Evolutionary conservation across 257 asterid species (phyloP).

Genomic region (Echites panduratus): DNA sequence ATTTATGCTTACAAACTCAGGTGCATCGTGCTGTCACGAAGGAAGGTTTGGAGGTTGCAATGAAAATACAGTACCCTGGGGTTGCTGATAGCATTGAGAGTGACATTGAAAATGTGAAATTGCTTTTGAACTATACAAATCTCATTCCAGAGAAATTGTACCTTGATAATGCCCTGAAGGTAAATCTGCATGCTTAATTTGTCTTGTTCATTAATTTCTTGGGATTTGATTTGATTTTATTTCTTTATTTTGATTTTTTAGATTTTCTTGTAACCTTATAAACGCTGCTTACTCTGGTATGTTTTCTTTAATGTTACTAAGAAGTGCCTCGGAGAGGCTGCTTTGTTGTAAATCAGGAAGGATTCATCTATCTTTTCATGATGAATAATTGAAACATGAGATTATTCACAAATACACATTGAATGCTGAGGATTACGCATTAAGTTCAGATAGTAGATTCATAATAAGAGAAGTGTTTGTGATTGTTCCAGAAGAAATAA

Average conservation of each 20-base stretch:
- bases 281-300: neutral
- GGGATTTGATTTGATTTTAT: too few relatives aligned
- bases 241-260: too few relatives aligned
- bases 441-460: too few relatives aligned
- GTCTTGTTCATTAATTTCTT: neutral
- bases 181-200: slow-evolving; percentile 16
- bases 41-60: slow-evolving; percentile 82
- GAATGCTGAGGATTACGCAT: too few relatives aligned
- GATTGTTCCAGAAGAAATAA: too few relatives aligned
- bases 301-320: neutral
- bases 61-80: slow-evolving; percentile 98
- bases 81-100: slow-evolving; percentile 98
- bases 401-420: too few relatives aligned
- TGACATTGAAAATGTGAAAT: slow-evolving; percentile 88
- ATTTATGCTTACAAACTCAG: slow-evolving; percentile 31
- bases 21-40: slow-evolving; percentile 81
- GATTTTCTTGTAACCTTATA: neutral
- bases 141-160: slow-evolving; percentile 72
- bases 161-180: slow-evolving; percentile 96
- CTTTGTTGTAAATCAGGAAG: neutral
- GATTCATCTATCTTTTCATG: neutral
- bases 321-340: neutral
- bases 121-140: slow-evolving; percentile 71
- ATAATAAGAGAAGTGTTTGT: too few relatives aligned
- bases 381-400: too few relatives aligned